Evolutionary conservation across 192 early-diverging fungal species (phyloP).

Genomic region (Podila epigama): DNA sequence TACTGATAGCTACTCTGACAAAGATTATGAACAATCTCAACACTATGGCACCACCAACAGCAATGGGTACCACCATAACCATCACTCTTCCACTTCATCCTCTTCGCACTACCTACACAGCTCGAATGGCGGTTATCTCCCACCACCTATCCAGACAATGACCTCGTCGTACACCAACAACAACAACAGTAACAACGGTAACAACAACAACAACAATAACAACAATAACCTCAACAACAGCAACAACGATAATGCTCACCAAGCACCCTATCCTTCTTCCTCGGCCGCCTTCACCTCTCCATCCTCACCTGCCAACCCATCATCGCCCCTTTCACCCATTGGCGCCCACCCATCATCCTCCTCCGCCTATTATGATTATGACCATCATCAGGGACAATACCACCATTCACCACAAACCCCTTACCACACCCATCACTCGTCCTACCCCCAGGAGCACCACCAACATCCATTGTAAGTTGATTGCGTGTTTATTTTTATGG

Average conservation of each 20-base stretch:
- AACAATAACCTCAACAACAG: conserved; percentile 3
- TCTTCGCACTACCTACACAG: conserved; percentile 27
- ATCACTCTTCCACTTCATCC: conserved; percentile 28
- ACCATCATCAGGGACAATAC: neutral
- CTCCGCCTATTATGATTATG: neutral
- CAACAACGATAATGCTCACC: too few relatives aligned
- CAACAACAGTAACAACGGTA: neutral
- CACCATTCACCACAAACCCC: too few relatives aligned
- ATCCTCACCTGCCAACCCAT: neutral
- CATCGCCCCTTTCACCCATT: neutral
- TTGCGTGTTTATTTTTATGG: neutral
- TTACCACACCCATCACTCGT: neutral
- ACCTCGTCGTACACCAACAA: neutral
- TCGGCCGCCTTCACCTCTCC: neutral
- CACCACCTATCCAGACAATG: neutral
- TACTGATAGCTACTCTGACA: neutral
- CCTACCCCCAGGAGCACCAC: neutral
- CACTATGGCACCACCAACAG: conserved; percentile 8
- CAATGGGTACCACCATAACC: conserved; percentile 23
- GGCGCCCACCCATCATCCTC: neutral
- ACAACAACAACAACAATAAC: conserved; percentile 10
- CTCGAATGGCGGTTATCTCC: neutral
- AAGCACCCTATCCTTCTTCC: too few relatives aligned
- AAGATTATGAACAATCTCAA: neutral
- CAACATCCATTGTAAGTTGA: neutral